Percentiles rank a stretch among this genome's conserved stretches.
phyloP scores from a whole-genome alignment of 140 eudicot genomes.

The Artemisia princeps region DNA sequence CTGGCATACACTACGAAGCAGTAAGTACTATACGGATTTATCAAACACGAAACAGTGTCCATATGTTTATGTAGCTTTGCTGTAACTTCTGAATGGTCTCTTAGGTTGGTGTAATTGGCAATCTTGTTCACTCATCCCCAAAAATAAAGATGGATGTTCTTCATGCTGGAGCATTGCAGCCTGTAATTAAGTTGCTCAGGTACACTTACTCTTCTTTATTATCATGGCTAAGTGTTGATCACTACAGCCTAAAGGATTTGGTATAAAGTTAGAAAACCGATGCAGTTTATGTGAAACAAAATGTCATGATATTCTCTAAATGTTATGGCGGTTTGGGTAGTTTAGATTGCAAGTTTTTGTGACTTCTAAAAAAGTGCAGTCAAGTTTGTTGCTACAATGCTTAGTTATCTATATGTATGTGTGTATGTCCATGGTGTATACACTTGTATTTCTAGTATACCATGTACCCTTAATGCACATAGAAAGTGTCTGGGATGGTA shows the following conservation, averaged over 20 bases:
- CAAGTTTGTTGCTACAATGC: no score
- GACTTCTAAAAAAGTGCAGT: no score
- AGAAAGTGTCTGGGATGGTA: conserved; percentile 4
- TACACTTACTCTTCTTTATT: conserved; percentile 10
- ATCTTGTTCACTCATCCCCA: conserved; percentile 85
- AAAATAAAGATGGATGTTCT: conserved; percentile 73
- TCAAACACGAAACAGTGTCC: conserved; percentile 13
- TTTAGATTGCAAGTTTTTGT: no score
- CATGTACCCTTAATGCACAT: neutral
- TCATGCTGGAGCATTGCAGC: conserved; percentile 86
- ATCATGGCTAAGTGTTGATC: neutral
- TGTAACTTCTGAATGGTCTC: conserved; percentile 4
- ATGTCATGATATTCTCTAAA: neutral
- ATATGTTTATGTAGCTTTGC: conserved; percentile 14
- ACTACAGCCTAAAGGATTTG: neutral
- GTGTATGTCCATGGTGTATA: conserved; percentile 1
- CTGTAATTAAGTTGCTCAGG: conserved; percentile 83
- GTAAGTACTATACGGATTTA: conserved; percentile 35
- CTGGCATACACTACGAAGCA: conserved; percentile 86
- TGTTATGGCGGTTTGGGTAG: no score
- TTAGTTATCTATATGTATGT: neutral
- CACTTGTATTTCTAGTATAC: neutral
- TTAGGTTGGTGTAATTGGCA: conserved; percentile 97
- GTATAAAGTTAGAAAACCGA: neutral
- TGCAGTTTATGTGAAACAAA: neutral